Conservation (phyloP, 768 basidiomycete genomes). For the Kwoniella mangroviensis region DNA sequence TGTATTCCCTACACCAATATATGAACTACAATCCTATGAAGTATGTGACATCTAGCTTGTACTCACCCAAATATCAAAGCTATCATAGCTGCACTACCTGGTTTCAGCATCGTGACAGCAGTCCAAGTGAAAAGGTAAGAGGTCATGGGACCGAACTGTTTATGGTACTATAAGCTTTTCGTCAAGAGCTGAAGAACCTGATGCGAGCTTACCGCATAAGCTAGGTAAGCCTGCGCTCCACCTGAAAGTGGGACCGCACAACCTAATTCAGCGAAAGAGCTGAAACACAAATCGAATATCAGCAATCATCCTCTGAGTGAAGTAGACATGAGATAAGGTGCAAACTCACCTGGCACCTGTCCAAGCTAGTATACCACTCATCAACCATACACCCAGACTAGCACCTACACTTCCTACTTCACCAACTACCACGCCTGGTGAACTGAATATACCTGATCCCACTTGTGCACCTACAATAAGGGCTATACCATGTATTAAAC, state of each 20-base stretch:
- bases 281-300: constrained; percentile 48
- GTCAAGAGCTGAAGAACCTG: background rate
- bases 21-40: no score
- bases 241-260: constrained; percentile 75
- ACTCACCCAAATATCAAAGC: constrained; percentile 65
- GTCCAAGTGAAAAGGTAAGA: constrained; percentile 97
- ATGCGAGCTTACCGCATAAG: constrained; percentile 72
- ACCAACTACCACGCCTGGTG: constrained; percentile 87
- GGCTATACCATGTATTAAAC: constrained; percentile 82
- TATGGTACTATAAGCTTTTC: background rate
- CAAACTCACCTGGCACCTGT: constrained; percentile 70
- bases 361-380: constrained; percentile 85
- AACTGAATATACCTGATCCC: constrained; percentile 93
- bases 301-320: background rate
- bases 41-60: constrained; percentile 1
- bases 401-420: constrained; percentile 89
- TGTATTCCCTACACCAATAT: constrained; percentile 67
- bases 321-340: background rate
- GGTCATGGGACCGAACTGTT: constrained; percentile 54
- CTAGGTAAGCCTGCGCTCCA: constrained; percentile 74
- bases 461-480: constrained; percentile 82
- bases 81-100: constrained; percentile 68
- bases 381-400: constrained; percentile 81
- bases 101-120: constrained; percentile 83
- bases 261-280: constrained; percentile 90